Conservation (phyloP, 2,329 filamentous ascomycete species). For the Aureobasidium uvarum region DNA sequence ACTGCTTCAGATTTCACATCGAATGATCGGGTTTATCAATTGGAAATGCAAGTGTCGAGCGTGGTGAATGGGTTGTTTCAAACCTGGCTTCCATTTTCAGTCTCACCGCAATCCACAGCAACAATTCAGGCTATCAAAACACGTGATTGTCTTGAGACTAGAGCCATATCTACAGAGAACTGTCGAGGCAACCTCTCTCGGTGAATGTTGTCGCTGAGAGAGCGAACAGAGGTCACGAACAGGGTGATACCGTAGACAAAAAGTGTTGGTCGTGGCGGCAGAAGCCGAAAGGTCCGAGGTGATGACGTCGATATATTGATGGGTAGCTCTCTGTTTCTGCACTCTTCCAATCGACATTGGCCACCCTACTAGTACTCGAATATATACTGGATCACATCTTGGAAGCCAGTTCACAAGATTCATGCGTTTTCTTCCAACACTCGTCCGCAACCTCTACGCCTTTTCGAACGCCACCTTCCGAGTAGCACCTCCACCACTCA, state of each 20-base stretch:
- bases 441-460: conserved; percentile 52
- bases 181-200: background rate
- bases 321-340: conserved; percentile 13
- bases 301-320: conserved; percentile 3
- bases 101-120: background rate
- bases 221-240: background rate
- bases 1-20: too few relatives aligned
- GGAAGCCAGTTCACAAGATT: background rate
- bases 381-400: background rate
- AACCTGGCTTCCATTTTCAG: too few relatives aligned
- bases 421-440: conserved; percentile 52
- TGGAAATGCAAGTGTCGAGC: too few relatives aligned
- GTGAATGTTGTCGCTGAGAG: background rate
- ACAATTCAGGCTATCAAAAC: background rate
- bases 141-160: background rate
- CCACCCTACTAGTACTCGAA: background rate
- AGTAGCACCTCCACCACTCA: conserved; percentile 37
- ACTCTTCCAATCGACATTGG: conserved; percentile 13
- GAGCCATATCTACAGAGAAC: background rate
- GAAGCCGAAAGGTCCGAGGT: background rate
- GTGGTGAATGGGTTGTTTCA: too few relatives aligned
- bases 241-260: background rate
- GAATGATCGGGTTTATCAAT: too few relatives aligned
- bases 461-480: conserved; percentile 47
- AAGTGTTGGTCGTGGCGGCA: background rate